Base-by-base conservation (phyloP, 2,329 filamentous ascomycete genomes). In the Paecilomyces variotii region DNA sequence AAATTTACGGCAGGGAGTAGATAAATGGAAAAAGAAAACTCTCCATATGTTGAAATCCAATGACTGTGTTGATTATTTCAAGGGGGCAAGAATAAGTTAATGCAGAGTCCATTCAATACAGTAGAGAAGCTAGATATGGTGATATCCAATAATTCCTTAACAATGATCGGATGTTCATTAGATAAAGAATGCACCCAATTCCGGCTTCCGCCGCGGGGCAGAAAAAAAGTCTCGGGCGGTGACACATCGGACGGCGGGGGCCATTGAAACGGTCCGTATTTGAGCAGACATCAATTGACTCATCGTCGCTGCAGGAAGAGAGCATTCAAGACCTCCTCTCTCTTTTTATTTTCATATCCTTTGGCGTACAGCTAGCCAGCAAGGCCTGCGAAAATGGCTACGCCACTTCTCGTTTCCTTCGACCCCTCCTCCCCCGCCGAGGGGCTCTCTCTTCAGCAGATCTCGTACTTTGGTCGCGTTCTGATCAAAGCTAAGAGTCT, bases 381-480 rank as follows among this genome's bases (percentile, higher is more conserved):
- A 9, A 45, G 39, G 35, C 34, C 28, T 10, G 27, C 59, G 32
- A 65, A 56, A 63, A 78, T 78, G 76, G 70, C 75, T 35, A 73
- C 75, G 52, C 74, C 72, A 14, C 72, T 76, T 63, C 68, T 78
- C 57, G 67, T 78, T 63, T 75, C 73, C 53, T 63, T 73, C 57
- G 69, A 76, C 68, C 68, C 74, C 68, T 68, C 76, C 62, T 71
- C 75, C 62, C 65, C 79, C 61, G 65, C 78, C 49, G 74, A 76
- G 57, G 82, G 83, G 59, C 78, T 86, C 58, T 73, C 76, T 54
- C 70, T 81, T 53, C 75, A 81, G 59, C 75, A 79, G 61, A 78
- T 87, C 62, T 79, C 83, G 32, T 85, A 83, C 70, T 77, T 87
- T 57, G 83, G 83, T 63, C 79, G 80, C 59, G 79, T 85, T 59